Percentiles rank a stretch among this genome's conserved stretches.
phyloP scores from a whole-genome alignment of 2,329 filamentous ascomycete species.

The Mycosphaerella arachidis region DNA sequence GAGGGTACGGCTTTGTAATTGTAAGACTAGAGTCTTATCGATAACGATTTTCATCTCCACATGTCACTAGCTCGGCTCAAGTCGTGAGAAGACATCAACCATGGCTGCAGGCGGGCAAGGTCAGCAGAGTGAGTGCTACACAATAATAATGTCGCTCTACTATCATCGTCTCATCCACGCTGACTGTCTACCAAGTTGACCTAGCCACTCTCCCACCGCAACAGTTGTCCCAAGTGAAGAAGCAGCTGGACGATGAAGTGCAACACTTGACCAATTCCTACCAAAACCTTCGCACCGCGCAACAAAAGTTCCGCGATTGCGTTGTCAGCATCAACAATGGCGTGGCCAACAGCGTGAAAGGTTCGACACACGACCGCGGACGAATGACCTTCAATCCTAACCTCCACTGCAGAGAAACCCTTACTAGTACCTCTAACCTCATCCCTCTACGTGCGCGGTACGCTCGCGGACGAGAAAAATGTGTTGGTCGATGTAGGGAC shows the following conservation, averaged over 20 bases:
- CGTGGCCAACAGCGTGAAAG: conserved; percentile 37
- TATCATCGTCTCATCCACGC: background rate
- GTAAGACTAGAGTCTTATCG: background rate
- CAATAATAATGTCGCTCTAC: background rate
- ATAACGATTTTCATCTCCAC: background rate
- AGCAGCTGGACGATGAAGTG: conserved; percentile 92
- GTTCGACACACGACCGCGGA: conserved; percentile 7
- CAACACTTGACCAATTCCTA: conserved; percentile 90
- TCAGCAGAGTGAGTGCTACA: conserved; percentile 9
- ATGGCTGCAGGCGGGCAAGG: conserved; percentile 8
- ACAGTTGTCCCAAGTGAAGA: conserved; percentile 87
- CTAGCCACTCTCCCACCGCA: conserved; percentile 74
- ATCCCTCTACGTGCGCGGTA: conserved; percentile 88
- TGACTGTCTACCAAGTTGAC: conserved; percentile 48
- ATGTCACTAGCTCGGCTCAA: background rate
- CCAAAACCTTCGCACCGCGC: conserved; percentile 81
- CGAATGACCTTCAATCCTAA: background rate
- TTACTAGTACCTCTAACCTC: conserved; percentile 93
- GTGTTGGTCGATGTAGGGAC: conserved; percentile 92
- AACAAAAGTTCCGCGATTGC: conserved; percentile 89
- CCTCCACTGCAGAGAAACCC: conserved; percentile 45
- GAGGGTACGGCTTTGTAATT: background rate
- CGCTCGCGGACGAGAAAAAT: conserved; percentile 65
- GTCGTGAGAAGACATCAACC: background rate
- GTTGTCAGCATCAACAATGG: conserved; percentile 63